A percentile compares a stretch with the other conserved stretches of the same genome.
These are phyloP conservation scores for Candida cerambycidarum DNA, from an alignment of 805 yeast genomes.

Conservation along the genomic window DNA sequence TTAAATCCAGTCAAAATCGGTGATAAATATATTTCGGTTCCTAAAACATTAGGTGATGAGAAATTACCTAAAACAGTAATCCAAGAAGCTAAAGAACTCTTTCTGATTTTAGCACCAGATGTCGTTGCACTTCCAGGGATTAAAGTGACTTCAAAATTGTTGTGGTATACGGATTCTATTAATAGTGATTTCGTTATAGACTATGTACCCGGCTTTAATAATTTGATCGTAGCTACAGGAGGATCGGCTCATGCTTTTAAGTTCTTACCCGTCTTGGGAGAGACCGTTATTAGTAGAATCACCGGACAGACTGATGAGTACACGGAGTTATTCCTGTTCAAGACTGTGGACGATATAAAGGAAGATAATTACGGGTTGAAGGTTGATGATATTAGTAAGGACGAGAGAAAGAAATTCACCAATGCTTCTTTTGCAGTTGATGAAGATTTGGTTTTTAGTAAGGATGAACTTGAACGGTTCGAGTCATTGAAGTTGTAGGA, in stretches of 20 bases:
- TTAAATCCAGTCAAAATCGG: constrained; percentile 7
- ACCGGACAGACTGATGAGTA: constrained; percentile 3
- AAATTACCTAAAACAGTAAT: constrained; percentile 3
- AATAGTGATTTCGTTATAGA: constrained; percentile 35
- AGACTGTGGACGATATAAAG: constrained; percentile 3
- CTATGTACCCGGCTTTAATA: constrained; percentile 27
- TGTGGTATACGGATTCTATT: constrained; percentile 12
- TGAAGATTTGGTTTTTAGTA: constrained; percentile 1
- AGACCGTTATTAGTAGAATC: constrained; percentile 29
- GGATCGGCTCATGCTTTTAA: constrained; percentile 40
- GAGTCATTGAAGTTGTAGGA: neutral
- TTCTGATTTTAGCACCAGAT: constrained; percentile 2
- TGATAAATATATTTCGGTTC: constrained; percentile 1
- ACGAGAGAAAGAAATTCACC: neutral
- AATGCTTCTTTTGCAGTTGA: neutral
- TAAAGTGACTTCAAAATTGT: constrained; percentile 1
- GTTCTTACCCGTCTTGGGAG: constrained; percentile 34
- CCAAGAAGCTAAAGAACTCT: constrained; percentile 2
- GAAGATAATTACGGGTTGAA: constrained; percentile 3
- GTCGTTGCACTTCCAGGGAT: constrained; percentile 1
- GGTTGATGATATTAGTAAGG: constrained; percentile 1
- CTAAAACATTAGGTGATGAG: constrained; percentile 5
- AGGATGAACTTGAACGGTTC: constrained; percentile 1
- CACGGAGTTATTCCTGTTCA: constrained; percentile 10
- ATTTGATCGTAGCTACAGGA: constrained; percentile 33